Evolutionary conservation across 2,329 filamentous ascomycete genomes (phyloP), one percentile per base, ranked within the genome.

Genomic region (Monosporascus cannonballus): DNA sequence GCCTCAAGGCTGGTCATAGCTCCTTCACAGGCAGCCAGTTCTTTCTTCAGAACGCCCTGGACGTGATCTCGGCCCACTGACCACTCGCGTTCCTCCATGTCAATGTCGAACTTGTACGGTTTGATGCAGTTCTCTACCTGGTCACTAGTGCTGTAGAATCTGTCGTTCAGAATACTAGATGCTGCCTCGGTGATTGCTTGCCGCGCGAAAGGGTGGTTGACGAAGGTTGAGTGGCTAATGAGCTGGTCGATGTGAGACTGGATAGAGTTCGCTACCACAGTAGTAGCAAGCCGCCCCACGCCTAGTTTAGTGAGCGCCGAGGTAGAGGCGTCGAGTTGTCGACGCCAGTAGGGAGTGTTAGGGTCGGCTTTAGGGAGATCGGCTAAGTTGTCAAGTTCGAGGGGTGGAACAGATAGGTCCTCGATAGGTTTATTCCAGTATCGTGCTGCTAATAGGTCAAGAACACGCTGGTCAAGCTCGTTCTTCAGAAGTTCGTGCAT

Each of bases 101-200:
- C 94, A 54, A 99, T 96, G 57, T 96, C 91, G 61, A 93, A 97
- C 68, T 99, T 99, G 76, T 93, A 99, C 0, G 95, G 94, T 71
- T 99, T 99, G 72, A 99, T 95, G 67, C 93, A 99, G 67, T 97
- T 97, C 70, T 99, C 94, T 1, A 99, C 89, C 71, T 97, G 94
- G 64, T 99, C 95, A 57, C 89, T 94, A 1, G 95, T 99, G 71
- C 93, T 94, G 73, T 96, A 97, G 58, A 96, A 96, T 15, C 93
- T 81, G 64, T 99, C 94, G 59, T 94, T 94, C 14, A 99, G 74
- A 50, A 99, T 97, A 25, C 84, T 87, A 0, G 90, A 88, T 1
- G 91, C 90, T 1, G 94, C 92, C 61, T 96, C 91, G 47, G 85
- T 88, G 59, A 99, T 97, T n/a, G 90, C 89, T 69, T 94, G 85